phyloP scores from a whole-genome alignment of 2,329 filamentous ascomycete genomes.

The Colletotrichum cordylinicola region DNA sequence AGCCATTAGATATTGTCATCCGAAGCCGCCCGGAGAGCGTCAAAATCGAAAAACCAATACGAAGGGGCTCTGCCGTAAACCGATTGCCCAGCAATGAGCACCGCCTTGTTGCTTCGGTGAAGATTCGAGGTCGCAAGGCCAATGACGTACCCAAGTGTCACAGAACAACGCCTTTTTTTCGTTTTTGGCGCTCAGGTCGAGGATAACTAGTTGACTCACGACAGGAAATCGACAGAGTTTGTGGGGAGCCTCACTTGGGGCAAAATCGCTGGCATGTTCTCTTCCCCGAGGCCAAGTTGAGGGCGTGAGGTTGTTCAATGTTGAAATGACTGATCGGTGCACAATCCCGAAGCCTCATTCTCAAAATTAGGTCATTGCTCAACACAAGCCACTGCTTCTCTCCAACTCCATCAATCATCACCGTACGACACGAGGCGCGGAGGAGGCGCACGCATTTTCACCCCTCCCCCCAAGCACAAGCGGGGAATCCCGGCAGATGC shows the following conservation, averaged over 20 bases:
- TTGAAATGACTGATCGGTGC: neutral
- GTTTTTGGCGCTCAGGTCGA: neutral
- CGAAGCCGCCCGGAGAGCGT: neutral
- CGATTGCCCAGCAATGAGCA: neutral
- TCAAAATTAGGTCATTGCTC: neutral
- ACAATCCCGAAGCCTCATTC: neutral
- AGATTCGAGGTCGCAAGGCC: neutral
- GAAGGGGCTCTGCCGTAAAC: neutral
- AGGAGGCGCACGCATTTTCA: neutral
- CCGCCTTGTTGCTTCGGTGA: slow-evolving; percentile 4
- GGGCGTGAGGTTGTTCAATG: neutral
- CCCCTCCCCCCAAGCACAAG: neutral
- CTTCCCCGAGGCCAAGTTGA: neutral
- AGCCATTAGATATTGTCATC: neutral
- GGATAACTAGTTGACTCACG: neutral
- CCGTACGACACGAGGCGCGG: neutral
- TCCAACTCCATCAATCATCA: neutral
- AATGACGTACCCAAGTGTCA: neutral
- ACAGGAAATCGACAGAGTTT: neutral
- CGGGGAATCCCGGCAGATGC: neutral
- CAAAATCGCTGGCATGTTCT: neutral
- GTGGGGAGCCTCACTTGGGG: neutral
- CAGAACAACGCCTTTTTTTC: neutral
- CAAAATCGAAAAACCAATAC: neutral
- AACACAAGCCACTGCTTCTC: neutral